Conservation (phyloP, 345 rosid genomes). For the Melaleuca quinquenervia region DNA sequence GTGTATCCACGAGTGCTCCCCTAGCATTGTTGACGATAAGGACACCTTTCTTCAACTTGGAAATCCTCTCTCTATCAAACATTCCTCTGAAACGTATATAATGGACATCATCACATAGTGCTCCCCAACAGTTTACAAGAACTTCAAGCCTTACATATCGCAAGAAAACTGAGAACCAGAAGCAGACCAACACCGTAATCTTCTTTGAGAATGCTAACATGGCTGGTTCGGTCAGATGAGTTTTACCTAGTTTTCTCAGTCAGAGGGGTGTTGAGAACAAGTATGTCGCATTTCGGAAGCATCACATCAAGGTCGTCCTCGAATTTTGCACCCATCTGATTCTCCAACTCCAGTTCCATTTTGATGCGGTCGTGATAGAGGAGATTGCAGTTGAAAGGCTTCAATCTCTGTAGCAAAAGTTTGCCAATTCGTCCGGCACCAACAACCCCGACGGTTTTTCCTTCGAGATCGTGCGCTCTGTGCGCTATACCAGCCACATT, state of each 20-base stretch:
- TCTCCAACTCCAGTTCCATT: constrained; percentile 65
- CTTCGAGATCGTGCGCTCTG: constrained; percentile 88
- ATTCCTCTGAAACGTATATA: constrained; percentile 38
- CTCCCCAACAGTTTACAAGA: too few species aligned
- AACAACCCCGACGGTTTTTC: constrained; percentile 77
- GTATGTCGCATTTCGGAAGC: constrained; percentile 81
- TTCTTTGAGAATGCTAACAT: too few species aligned
- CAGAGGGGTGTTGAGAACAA: constrained; percentile 78
- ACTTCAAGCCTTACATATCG: too few species aligned
- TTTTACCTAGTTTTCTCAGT: constrained; percentile 69
- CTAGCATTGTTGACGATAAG: constrained; percentile 85
- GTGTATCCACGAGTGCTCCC: constrained; percentile 84
- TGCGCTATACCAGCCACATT: constrained; percentile 74
- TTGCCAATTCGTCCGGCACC: constrained; percentile 79
- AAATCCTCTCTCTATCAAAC: constrained; percentile 65
- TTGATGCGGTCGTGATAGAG: constrained; percentile 68
- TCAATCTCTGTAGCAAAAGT: constrained; percentile 76
- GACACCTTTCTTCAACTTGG: constrained; percentile 80
- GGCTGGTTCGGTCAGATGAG: too few species aligned
- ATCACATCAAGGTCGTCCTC: constrained; percentile 61
- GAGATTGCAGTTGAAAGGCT: constrained; percentile 87
- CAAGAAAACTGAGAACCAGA: too few species aligned
- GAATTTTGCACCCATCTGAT: constrained; percentile 50
- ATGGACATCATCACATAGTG: background rate
- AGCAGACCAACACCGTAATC: too few species aligned